These are phyloP conservation scores for Pyrenopolyporus hunteri DNA, from an alignment of 495 filamentous ascomycete genomes.

Conservation along the genomic window DNA sequence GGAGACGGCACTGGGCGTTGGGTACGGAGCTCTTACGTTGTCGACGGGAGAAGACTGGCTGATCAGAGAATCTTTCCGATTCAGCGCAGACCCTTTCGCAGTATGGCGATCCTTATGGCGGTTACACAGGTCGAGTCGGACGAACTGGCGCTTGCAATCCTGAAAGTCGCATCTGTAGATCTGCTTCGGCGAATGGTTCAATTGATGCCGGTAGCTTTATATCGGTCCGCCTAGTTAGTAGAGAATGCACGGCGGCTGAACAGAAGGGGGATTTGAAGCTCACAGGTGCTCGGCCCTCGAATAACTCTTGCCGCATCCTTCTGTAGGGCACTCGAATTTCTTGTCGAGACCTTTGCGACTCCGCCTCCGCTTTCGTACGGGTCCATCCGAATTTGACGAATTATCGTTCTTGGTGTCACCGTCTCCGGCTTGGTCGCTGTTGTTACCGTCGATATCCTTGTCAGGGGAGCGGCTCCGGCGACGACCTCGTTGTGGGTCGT, in stretches of 20 bases:
- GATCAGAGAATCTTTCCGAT: constrained; percentile 81
- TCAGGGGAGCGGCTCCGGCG: constrained; percentile 54
- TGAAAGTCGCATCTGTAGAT: constrained; percentile 96
- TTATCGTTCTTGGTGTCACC: constrained; percentile 49
- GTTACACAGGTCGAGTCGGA: constrained; percentile 91
- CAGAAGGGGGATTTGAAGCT: constrained; percentile 26
- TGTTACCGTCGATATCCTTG: constrained; percentile 51
- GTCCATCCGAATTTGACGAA: constrained; percentile 62
- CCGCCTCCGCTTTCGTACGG: constrained; percentile 73
- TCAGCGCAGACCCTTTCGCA: constrained; percentile 92
- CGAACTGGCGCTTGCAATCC: constrained; percentile 88
- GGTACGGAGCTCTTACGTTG: constrained; percentile 52
- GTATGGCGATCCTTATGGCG: constrained; percentile 95
- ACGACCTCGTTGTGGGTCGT: constrained; percentile 53
- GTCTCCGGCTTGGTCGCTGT: constrained; percentile 44
- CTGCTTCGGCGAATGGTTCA: constrained; percentile 96
- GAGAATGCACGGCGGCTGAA: neutral
- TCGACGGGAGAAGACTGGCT: constrained; percentile 61
- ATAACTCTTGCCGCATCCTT: constrained; percentile 94
- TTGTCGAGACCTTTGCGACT: constrained; percentile 90
- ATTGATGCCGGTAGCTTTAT: constrained; percentile 78
- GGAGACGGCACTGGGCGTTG: constrained; percentile 52
- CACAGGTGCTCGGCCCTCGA: constrained; percentile 94
- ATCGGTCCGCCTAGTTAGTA: constrained; percentile 33
- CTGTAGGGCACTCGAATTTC: constrained; percentile 90